These are phyloP conservation scores for Ogataea zsoltii DNA, from an alignment of 805 yeast species.

Conservation along the genomic window DNA sequence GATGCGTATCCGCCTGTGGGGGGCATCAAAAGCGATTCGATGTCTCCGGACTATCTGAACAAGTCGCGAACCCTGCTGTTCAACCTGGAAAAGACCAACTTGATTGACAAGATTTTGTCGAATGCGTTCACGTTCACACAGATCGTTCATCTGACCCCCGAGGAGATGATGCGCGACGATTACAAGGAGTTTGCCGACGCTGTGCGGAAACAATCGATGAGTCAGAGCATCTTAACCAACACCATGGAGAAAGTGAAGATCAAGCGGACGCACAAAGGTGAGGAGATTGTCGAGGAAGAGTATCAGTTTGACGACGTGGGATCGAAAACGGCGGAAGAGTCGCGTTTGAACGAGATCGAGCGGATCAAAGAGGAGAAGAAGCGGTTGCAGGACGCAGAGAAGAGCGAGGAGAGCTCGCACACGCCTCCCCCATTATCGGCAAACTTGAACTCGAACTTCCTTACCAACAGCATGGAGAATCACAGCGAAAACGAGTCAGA, in stretches of 20 bases:
- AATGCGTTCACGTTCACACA: slow-evolving; percentile 54
- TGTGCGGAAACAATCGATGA: slow-evolving; percentile 67
- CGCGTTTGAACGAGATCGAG: slow-evolving; percentile 29
- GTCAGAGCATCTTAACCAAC: slow-evolving; percentile 62
- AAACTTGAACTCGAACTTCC: slow-evolving; percentile 15
- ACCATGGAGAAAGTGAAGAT: slow-evolving; percentile 53
- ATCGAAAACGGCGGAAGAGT: slow-evolving; percentile 23
- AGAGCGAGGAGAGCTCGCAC: slow-evolving; percentile 9
- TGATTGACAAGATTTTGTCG: slow-evolving; percentile 58
- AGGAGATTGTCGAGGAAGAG: slow-evolving; percentile 69
- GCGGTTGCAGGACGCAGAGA: slow-evolving; percentile 20
- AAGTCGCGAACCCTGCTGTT: slow-evolving; percentile 66
- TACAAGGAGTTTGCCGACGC: slow-evolving; percentile 70
- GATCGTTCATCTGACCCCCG: slow-evolving; percentile 64
- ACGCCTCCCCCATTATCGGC: slow-evolving; percentile 11
- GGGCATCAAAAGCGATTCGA: slow-evolving; percentile 12
- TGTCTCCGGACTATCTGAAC: slow-evolving; percentile 53
- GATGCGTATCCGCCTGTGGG: slow-evolving; percentile 27
- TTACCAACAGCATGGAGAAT: slow-evolving; percentile 9
- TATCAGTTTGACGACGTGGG: slow-evolving; percentile 29
- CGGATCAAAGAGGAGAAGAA: slow-evolving; percentile 22
- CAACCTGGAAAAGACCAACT: slow-evolving; percentile 58
- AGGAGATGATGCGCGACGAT: slow-evolving; percentile 72
- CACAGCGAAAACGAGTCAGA: slow-evolving; percentile 8
- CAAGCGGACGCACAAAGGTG: slow-evolving; percentile 85